Conservation (phyloP, 768 basidiomycete species). For the Neoboletus subvelutipes region DNA sequence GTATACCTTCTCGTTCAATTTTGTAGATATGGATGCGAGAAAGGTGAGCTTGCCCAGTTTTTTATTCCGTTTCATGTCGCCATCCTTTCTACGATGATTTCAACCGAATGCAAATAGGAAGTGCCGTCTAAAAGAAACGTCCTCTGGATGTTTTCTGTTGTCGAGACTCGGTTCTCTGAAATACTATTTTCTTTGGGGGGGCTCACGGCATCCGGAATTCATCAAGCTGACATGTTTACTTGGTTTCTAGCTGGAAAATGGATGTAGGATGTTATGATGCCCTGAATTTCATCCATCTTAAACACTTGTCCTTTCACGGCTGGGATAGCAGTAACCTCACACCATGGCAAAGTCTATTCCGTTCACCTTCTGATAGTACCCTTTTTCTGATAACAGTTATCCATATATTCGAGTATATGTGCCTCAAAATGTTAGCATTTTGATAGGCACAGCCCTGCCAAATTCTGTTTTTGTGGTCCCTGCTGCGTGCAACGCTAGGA, state of each 20-base stretch:
- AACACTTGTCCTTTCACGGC: no score
- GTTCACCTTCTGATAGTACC: neutral
- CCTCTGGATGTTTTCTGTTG: slow-evolving; percentile 27
- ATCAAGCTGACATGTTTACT: slow-evolving; percentile 4
- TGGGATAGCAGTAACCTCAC: neutral
- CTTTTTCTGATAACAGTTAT: slow-evolving; percentile 18
- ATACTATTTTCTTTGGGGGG: neutral
- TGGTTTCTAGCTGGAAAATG: slow-evolving; percentile 3
- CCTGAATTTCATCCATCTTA: no score
- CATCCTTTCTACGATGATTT: slow-evolving; percentile 25
- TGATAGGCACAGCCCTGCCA: slow-evolving; percentile 1
- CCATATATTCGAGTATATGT: slow-evolving; percentile 4
- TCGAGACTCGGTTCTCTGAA: slow-evolving; percentile 38
- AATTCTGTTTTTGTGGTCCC: neutral
- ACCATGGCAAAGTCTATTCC: neutral
- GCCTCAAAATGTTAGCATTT: slow-evolving; percentile 21
- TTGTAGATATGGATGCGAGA: neutral
- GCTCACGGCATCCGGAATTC: neutral
- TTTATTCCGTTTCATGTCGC: neutral
- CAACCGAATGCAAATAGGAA: slow-evolving; percentile 38
- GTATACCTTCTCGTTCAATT: slow-evolving; percentile 2
- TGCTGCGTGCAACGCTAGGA: neutral
- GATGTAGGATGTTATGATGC: neutral
- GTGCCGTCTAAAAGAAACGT: slow-evolving; percentile 35
- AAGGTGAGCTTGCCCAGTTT: slow-evolving; percentile 19